Percentiles rank a stretch among this genome's conserved stretches.
Conservation (phyloP, 768 basidiomycete genomes). For the Kwoniella shandongensis region DNA sequence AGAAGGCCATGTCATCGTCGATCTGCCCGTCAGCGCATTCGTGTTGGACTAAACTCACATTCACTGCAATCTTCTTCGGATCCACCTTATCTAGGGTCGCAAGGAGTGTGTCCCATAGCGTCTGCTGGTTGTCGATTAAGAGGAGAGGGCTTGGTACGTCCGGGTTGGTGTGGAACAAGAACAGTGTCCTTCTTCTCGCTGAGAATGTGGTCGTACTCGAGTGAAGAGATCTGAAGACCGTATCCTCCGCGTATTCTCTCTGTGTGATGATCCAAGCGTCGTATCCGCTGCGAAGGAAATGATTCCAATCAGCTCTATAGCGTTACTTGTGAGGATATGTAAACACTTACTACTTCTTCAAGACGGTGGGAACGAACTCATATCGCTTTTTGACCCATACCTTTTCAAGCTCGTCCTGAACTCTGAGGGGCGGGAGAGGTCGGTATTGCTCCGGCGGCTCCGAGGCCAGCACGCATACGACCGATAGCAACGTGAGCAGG, state of each 20-base stretch:
- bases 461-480: background rate
- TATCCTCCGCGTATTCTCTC: conserved; percentile 62
- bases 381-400: conserved; percentile 52
- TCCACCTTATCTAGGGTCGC: conserved; percentile 53
- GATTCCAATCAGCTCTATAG: background rate
- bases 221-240: conserved; percentile 60
- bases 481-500: background rate
- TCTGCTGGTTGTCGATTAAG: conserved; percentile 60
- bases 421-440: conserved; percentile 20
- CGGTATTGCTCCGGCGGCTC: conserved; percentile 17
- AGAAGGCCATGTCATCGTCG: conserved; percentile 57
- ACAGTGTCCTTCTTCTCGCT: conserved; percentile 59
- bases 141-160: conserved; percentile 57
- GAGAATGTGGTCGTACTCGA: conserved; percentile 58
- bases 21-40: conserved; percentile 16
- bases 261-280: conserved; percentile 53
- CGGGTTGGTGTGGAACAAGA: conserved; percentile 59
- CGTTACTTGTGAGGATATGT: conserved; percentile 47
- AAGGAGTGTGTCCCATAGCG: conserved; percentile 59
- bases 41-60: conserved; percentile 53
- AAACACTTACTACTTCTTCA: conserved; percentile 57
- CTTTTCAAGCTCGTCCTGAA: conserved; percentile 31
- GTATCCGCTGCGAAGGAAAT: conserved; percentile 27
- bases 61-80: conserved; percentile 58
- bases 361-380: conserved; percentile 56